phyloP scores from a whole-genome alignment of 2,329 filamentous ascomycete genomes.

The Ilyonectria sp. region DNA sequence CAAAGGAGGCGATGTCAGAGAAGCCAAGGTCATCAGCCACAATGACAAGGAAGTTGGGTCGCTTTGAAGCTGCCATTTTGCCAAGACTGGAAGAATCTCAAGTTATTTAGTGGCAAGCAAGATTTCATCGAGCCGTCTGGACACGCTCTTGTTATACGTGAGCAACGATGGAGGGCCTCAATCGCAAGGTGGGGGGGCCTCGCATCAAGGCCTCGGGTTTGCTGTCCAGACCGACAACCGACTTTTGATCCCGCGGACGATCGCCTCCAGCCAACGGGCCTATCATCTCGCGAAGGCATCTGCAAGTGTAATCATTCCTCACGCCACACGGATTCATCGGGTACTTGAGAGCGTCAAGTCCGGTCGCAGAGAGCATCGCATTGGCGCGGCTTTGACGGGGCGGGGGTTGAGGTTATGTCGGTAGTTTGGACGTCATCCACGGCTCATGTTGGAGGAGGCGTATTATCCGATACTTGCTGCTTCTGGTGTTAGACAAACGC shows the following conservation, averaged over 20 bases:
- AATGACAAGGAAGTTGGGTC: slow-evolving; percentile 34
- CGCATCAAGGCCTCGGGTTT: slow-evolving; percentile 24
- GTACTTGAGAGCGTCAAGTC: neutral
- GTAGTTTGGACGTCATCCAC: neutral
- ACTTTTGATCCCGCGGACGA: slow-evolving; percentile 4
- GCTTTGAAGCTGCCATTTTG: slow-evolving; percentile 50
- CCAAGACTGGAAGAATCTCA: neutral
- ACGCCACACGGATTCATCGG: slow-evolving; percentile 12
- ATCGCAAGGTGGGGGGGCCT: slow-evolving; percentile 17
- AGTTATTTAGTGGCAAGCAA: neutral
- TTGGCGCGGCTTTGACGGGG: slow-evolving; percentile 28
- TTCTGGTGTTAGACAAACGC: neutral
- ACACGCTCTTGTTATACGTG: slow-evolving; percentile 14
- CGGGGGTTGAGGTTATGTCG: neutral
- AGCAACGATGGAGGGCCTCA: neutral
- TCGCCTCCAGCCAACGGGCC: slow-evolving; percentile 7
- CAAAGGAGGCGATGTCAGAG: slow-evolving; percentile 72
- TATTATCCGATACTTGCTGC: neutral
- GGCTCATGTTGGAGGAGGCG: neutral
- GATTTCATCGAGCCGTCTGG: neutral
- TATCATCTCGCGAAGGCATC: slow-evolving; percentile 17
- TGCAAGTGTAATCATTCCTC: slow-evolving; percentile 3
- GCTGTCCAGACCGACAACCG: slow-evolving; percentile 30
- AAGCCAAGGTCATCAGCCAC: slow-evolving; percentile 61
- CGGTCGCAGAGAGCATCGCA: slow-evolving; percentile 6